phyloP scores from a whole-genome alignment of 176 grass and related monocot species.

The Thinopyrum elongatum region DNA sequence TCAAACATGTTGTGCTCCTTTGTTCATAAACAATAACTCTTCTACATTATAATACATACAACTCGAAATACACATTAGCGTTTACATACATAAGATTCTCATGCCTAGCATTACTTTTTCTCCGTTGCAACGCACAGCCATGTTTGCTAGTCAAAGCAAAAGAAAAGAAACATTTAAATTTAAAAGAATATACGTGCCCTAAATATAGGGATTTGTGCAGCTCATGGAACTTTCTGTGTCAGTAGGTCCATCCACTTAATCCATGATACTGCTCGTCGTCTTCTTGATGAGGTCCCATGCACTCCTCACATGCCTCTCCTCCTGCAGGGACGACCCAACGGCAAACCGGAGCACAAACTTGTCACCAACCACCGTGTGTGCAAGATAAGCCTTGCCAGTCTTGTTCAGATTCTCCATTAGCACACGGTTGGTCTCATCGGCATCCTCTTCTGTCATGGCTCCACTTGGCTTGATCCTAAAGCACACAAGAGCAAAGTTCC shows the following conservation, averaged over 20 bases:
- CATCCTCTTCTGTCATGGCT: background rate
- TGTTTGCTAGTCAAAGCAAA: no score
- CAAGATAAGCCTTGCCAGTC: background rate
- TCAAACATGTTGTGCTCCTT: no score
- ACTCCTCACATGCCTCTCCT: background rate
- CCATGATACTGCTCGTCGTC: background rate
- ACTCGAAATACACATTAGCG: no score
- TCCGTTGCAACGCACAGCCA: no score
- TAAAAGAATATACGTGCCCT: background rate
- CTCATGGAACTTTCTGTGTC: background rate
- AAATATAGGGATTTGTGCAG: background rate
- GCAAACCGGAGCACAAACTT: background rate
- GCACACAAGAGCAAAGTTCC: background rate
- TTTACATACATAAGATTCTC: no score
- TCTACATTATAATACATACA: no score
- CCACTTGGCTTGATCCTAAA: background rate
- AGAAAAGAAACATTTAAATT: no score
- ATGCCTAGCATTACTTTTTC: no score
- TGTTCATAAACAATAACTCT: no score
- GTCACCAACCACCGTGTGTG: background rate
- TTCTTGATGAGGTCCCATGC: background rate
- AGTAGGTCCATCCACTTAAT: background rate
- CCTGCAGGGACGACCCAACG: background rate
- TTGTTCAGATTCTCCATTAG: background rate
- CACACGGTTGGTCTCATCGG: background rate